A percentile compares a stretch with the other conserved stretches of the same genome.
phyloP scores from a whole-genome alignment of 1,139 yeast genomes.

The Arxiozyma bovina region DNA sequence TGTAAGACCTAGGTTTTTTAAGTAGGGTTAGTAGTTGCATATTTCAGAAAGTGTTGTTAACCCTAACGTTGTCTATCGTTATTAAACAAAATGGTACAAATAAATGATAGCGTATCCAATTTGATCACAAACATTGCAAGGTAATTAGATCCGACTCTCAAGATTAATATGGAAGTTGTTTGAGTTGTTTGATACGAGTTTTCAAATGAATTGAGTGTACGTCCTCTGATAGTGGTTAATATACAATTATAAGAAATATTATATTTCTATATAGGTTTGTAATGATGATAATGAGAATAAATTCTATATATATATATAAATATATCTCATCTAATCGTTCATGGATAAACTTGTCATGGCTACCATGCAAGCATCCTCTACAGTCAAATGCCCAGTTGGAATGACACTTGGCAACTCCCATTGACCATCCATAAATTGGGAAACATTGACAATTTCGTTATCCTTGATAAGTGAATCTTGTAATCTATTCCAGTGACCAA shows the following conservation, averaged over 20 bases:
- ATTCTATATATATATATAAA: not conserved
- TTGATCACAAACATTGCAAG: too few relatives aligned
- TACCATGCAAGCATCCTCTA: conserved; percentile 64
- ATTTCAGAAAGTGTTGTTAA: too few relatives aligned
- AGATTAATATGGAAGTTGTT: too few relatives aligned
- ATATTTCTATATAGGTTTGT: not conserved
- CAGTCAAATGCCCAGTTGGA: conserved; percentile 33
- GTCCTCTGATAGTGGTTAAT: not conserved
- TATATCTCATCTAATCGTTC: not conserved
- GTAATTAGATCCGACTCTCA: too few relatives aligned
- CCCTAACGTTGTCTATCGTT: too few relatives aligned
- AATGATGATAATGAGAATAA: not conserved
- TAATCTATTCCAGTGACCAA: conserved; percentile 57
- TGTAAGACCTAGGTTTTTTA: too few relatives aligned
- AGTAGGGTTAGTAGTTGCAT: too few relatives aligned
- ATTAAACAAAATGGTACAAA: too few relatives aligned
- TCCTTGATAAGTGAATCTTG: conserved; percentile 41
- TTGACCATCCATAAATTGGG: conserved; percentile 62
- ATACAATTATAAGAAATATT: not conserved
- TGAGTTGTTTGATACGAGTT: not conserved
- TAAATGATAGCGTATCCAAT: too few relatives aligned
- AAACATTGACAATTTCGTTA: conserved; percentile 44
- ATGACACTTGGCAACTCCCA: conserved; percentile 47
- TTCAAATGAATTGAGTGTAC: not conserved
- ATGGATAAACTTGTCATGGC: conserved; percentile 2